Evolutionary conservation across 495 filamentous ascomycete species (phyloP).

Genomic region (Aspergillus sclerotioniger): DNA sequence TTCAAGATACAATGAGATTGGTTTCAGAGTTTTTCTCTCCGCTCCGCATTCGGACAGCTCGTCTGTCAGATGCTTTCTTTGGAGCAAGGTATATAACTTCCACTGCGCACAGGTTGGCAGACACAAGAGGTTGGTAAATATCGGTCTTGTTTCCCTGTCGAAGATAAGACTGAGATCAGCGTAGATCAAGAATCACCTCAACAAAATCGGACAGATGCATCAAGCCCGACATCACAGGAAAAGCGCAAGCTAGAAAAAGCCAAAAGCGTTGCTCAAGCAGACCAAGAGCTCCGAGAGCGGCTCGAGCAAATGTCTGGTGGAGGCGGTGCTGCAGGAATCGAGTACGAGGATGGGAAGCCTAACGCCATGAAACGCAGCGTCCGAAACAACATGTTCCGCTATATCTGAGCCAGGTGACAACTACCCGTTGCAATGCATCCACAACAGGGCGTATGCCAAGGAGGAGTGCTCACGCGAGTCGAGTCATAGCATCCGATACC

Average conservation of each 20-base stretch:
- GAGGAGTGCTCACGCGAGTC: neutral
- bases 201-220: neutral
- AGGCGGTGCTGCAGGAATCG: conserved; percentile 74
- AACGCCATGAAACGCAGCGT: conserved; percentile 76
- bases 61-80: neutral
- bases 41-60: neutral
- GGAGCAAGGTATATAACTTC: conserved; percentile 8
- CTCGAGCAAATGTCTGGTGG: conserved; percentile 70
- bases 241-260: conserved; percentile 9
- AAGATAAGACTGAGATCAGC: neutral
- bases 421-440: neutral
- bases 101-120: neutral
- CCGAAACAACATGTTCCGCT: conserved; percentile 74
- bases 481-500: too few relatives aligned
- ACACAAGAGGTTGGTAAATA: neutral
- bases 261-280: conserved; percentile 60
- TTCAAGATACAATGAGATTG: neutral
- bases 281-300: conserved; percentile 65
- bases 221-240: conserved; percentile 8
- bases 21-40: neutral
- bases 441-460: neutral
- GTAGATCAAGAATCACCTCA: conserved; percentile 1
- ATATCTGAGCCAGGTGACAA: conserved; percentile 42
- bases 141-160: neutral
- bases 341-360: conserved; percentile 74